A percentile compares a stretch with the other conserved stretches of the same genome.
Conservation (phyloP, 2,329 filamentous ascomycete species). For the Claviceps quebecensis region DNA sequence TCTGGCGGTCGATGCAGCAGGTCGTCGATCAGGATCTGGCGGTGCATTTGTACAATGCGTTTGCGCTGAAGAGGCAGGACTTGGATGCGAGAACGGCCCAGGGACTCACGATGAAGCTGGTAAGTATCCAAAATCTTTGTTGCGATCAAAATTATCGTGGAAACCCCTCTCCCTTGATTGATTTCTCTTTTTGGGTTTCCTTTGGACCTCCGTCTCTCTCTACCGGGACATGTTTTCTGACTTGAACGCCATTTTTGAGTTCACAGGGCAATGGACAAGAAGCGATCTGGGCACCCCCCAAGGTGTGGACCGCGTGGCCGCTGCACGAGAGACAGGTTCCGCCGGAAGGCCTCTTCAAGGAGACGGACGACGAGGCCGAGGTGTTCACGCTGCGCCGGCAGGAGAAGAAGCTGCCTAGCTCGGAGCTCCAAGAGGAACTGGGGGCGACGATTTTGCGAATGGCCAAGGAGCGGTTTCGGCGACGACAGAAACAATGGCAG, state of each 20-base stretch:
- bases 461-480: slow-evolving; percentile 51
- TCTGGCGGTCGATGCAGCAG: slow-evolving; percentile 49
- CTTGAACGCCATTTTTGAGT: not conserved
- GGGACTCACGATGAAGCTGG: slow-evolving; percentile 16
- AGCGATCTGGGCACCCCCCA: slow-evolving; percentile 36
- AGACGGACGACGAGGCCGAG: slow-evolving; percentile 31
- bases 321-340: slow-evolving; percentile 49
- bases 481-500: slow-evolving; percentile 10
- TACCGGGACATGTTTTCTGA: not conserved
- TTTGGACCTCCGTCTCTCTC: no score
- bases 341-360: slow-evolving; percentile 34
- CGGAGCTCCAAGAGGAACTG: slow-evolving; percentile 55
- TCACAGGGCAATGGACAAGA: slow-evolving; percentile 18
- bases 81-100: slow-evolving; percentile 14
- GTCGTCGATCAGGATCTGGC: slow-evolving; percentile 52
- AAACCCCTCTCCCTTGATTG: not conserved
- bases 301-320: slow-evolving; percentile 77
- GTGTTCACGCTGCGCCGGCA: slow-evolving; percentile 34
- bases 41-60: slow-evolving; percentile 67
- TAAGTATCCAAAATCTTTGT: slow-evolving; percentile 1
- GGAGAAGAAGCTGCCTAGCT: slow-evolving; percentile 35
- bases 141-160: no score
- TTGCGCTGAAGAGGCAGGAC: slow-evolving; percentile 42
- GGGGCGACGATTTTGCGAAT: slow-evolving; percentile 49
- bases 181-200: not conserved